Base-by-base conservation (phyloP, 2,329 filamentous ascomycete genomes). In the Metarhizium guizhouense region DNA sequence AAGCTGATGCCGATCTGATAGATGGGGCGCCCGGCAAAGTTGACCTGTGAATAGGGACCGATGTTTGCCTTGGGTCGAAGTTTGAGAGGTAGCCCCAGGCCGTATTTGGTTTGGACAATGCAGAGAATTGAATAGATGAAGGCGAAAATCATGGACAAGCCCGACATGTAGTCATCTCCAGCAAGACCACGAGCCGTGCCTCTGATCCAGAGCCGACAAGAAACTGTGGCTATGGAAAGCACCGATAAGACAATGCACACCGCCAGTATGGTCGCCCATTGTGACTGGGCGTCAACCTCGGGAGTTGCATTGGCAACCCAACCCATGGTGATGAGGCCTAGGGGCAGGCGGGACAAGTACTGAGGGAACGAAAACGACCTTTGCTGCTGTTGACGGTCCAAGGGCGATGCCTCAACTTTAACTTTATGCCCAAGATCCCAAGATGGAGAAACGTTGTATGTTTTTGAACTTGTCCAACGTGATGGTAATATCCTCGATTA, bases 1-100 rank as follows among this genome's bases (percentile, higher is more conserved):
- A 79, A 79, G 57, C 75, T 76, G 63, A 82, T 79, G 42, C 79
- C 79, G 7, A 79, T 52, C 58, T 81, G 77, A 57, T 82, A 82
- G 48, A 81, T 73, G 0, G 79, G 79, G 3, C 79, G 72, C 2
- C 78, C 79, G 5, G 75, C 75, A 59, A 73, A 81, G 63, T 82
- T 82, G 61, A 78, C 67, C 54, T 76, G 63, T 0, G 74, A 76
- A 62, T 80, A 81, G 0, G 67, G 66, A 5, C 73, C 57, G 0
- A 78, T 61, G 47, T 76, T 72, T n/a, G 59, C 64, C n/a, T 67
- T 61, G 0, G 79, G 79, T 0, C 79, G 72, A 4, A 69, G 57
- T 6, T 54, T 58, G 7, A 80, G 54, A 0, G 77, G 75, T 2
- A 82, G 64, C 1, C 79, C 79, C 3, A 82, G 69, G 18, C 79